Evolutionary conservation across 306 rosid species (phyloP), one percentile per base, ranked within the genome.

Genomic region (Cucurbita ficifolia): DNA sequence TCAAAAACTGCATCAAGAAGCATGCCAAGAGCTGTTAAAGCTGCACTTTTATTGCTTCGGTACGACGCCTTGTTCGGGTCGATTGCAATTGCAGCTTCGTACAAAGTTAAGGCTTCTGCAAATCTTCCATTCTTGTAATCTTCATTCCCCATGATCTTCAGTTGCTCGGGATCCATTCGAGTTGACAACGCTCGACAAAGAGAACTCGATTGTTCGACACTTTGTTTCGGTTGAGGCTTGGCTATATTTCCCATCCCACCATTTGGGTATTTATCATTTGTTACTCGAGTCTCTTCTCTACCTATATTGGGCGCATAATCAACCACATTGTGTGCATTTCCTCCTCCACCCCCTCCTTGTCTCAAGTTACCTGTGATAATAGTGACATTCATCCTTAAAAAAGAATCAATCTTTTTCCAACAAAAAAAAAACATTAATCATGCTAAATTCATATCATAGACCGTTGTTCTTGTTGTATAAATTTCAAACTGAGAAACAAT

Each of bases 121-220:
- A 88, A 92, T 22, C 87, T 84, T 22, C 96, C 98, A 49, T 81
- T 90, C 81, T 88, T 92, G 78, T 90, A 92, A 81, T 92, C 98
- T 75, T 90, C 96, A 75, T 92, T 92, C 21, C 98, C 96, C 96
- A 92, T 82, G 10, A 87, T 88, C 82, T 90, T 92, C 81, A 92
- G 77, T 42, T 87, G 82, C 51, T 92, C 96, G 0, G 98, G 98
- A 76, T 92, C 98, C 92, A 87, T 88, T 78, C 96, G 81, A 4
- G 96, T 92, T 4, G 98, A 92, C 60, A 92, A 10, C 0, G 93
- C 96, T 38, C 96, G 79, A 53, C 98, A 92, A 57, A 88, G 69
- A 10, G 96, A 84, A 59, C 67, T 62, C 2, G 85, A n/a, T 42
- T 78, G 76, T 48, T 80, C 78, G 21, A 21, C 60, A n/a, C 70